Evolutionary conservation across 495 filamentous ascomycete species (phyloP), one percentile per base, ranked within the genome.

Genomic region (Neurospora sp.): DNA sequence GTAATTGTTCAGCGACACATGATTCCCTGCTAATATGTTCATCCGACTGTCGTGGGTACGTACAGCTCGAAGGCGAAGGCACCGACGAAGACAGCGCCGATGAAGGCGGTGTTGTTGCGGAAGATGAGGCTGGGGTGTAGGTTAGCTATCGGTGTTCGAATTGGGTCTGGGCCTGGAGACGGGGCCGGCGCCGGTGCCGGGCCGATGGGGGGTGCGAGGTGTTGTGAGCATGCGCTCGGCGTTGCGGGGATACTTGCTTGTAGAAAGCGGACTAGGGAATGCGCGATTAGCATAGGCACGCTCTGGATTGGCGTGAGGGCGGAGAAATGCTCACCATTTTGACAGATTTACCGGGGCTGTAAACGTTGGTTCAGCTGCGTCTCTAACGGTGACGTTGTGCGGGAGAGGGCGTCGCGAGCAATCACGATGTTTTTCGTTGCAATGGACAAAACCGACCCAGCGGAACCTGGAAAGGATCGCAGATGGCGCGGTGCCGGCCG

Each of bases 1-100:
- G 14, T 41, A 20, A 35, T 73, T 69, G 48, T 68, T 83, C 74
- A 83, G 78, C 74, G 53, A 70, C 71, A 44, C 38, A 42, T 59
- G 35, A 40, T 27, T 68, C 40, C 61, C 73, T 40, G 69, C 39
- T 44, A 9, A 9, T 61, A 31, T 44, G 59, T 31, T 31, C 27
- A 22, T 61, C 27, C 14, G 46, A 37, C 40, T 61, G 66, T 66
- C 41, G 42, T 48, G 27, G 70, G 41, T 20, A 84, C 92, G 72
- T 87, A 99, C 96, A 98, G 87, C 86, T 98, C 92, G 79, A 97
- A 95, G 70, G 87, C 92, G 81, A 99, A 99, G 73, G 94, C 96
- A 70, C 88, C 85, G 74, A 83, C 87, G 83, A 99, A 98, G 78
- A 98, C 92, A 42, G 87, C 86, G 69, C 90, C 93, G 73, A 99